phyloP scores from a whole-genome alignment of 306 rosid species.

The Ormosia semicastrata region DNA sequence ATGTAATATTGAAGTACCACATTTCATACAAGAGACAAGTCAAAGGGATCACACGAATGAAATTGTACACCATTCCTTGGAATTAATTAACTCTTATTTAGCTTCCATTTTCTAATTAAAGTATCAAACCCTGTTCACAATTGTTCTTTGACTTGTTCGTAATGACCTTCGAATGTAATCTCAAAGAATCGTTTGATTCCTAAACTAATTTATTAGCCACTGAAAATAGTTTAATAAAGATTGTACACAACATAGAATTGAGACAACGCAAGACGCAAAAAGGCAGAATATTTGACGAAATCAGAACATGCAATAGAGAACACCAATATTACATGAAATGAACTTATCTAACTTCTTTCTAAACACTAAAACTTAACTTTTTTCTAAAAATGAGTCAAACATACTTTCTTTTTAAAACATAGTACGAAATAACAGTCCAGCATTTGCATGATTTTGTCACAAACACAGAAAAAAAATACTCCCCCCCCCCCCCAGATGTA shows the following conservation, averaged over 20 bases:
- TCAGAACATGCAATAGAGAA: no score
- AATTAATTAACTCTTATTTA: background rate
- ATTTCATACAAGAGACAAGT: background rate
- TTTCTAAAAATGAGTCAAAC: no score
- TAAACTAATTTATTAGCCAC: background rate
- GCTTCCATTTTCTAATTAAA: background rate
- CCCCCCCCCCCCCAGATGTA: no score
- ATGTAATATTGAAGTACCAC: background rate
- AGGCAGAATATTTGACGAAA: background rate
- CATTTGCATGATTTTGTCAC: no score
- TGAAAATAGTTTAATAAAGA: background rate
- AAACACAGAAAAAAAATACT: no score
- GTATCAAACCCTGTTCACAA: background rate
- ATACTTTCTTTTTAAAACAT: no score
- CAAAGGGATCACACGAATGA: background rate
- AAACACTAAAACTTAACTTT: no score
- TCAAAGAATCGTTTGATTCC: no score
- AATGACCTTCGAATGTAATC: background rate
- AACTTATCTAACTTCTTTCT: no score
- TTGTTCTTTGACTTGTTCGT: background rate
- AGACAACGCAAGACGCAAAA: background rate
- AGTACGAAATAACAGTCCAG: no score
- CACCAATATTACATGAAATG: no score
- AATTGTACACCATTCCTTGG: background rate
- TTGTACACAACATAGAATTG: background rate